Conservation (phyloP, 2,329 filamentous ascomycete species). For the Fusarium pseudocircinatum region DNA sequence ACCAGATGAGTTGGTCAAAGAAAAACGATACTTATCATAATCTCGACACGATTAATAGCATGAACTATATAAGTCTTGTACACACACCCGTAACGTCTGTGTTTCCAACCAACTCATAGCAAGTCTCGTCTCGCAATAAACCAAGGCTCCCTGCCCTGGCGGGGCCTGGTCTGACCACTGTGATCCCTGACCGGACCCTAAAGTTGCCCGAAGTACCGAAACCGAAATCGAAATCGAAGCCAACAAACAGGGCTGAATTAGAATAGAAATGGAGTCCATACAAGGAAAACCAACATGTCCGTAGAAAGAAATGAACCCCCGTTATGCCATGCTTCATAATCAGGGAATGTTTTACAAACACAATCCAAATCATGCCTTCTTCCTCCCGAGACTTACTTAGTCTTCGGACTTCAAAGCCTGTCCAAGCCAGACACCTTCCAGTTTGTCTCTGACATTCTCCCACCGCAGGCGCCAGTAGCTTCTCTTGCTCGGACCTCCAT, state of each 20-base stretch:
- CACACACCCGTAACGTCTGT: constrained; percentile 3
- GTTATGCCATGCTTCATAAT: neutral
- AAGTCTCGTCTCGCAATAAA: neutral
- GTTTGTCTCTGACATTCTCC: constrained; percentile 21
- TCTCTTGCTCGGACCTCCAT: constrained; percentile 10
- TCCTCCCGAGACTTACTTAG: constrained; percentile 7
- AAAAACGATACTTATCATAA: neutral
- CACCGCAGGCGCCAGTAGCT: constrained; percentile 20
- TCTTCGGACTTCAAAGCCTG: constrained; percentile 1
- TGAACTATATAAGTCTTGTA: constrained; percentile 25
- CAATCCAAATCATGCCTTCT: neutral
- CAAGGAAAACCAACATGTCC: constrained; percentile 20
- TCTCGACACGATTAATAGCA: constrained; percentile 14
- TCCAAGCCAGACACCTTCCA: constrained; percentile 27
- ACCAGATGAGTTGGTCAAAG: neutral
- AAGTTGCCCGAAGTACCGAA: constrained; percentile 30
- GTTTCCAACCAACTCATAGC: neutral
- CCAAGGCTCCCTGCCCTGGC: neutral
- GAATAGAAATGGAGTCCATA: constrained; percentile 25
- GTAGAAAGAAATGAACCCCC: neutral
- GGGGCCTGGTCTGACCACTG: neutral
- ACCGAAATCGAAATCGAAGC: constrained; percentile 24
- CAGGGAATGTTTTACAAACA: neutral
- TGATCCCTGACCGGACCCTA: constrained; percentile 14
- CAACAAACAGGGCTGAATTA: constrained; percentile 30